phyloP scores from a whole-genome alignment of 768 basidiomycete genomes.

The Tephrocybe rancida region DNA sequence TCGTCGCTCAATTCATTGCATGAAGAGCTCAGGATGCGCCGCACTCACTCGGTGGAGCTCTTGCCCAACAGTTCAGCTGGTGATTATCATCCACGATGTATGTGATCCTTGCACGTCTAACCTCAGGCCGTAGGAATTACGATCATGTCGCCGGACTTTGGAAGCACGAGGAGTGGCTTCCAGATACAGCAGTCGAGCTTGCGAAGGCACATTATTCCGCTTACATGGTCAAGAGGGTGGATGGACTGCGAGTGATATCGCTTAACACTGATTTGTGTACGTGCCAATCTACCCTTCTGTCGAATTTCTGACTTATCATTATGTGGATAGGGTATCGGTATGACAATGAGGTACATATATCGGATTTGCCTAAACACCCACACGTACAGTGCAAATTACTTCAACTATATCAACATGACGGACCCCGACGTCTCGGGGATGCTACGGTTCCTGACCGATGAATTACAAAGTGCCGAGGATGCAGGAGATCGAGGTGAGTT shows the following conservation, averaged over 20 bases:
- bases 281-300: constrained; percentile 25
- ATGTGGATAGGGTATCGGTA: constrained; percentile 41
- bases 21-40: constrained; percentile 63
- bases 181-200: constrained; percentile 50
- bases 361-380: not conserved
- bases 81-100: constrained; percentile 24
- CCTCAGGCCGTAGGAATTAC: constrained; percentile 58
- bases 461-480: constrained; percentile 80
- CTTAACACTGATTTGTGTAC: constrained; percentile 78
- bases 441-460: constrained; percentile 76
- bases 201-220: constrained; percentile 73
- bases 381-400: constrained; percentile 57
- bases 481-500: constrained; percentile 65
- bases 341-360: not conserved
- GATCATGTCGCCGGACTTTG: constrained; percentile 73
- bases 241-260: constrained; percentile 72
- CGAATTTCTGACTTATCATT: constrained; percentile 5
- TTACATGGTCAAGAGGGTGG: constrained; percentile 67
- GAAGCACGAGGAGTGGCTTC: constrained; percentile 73
- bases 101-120: not conserved
- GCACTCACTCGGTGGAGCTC: constrained; percentile 51
- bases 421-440: constrained; percentile 73
- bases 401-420: constrained; percentile 78
- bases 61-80: constrained; percentile 71
- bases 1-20: not conserved